These are phyloP conservation scores for Botrytis deweyae DNA, from an alignment of 2,329 filamentous ascomycete species.

Conservation along the genomic window DNA sequence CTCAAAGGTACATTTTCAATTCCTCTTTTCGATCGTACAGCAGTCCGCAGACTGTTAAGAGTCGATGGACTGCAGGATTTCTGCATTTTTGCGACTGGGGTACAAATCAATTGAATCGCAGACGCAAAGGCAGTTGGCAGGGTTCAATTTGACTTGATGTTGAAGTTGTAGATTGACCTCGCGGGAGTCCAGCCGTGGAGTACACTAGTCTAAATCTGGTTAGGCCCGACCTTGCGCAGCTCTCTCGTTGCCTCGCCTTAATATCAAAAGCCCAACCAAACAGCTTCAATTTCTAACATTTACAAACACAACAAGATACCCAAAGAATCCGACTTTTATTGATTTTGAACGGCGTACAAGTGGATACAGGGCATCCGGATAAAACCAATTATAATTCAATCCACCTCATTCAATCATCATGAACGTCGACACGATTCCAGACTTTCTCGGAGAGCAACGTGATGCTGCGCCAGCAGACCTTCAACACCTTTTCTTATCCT, in stretches of 20 bases:
- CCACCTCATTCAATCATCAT: conserved; percentile 49
- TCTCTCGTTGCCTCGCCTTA: conserved; percentile 23
- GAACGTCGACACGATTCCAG: conserved; percentile 84
- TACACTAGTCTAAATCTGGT: conserved; percentile 14
- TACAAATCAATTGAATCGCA: conserved; percentile 31
- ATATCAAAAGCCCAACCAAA: conserved; percentile 22
- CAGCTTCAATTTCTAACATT: conserved; percentile 8
- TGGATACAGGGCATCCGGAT: neutral
- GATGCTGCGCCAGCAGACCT: conserved; percentile 84
- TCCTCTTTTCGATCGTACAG: conserved; percentile 51
- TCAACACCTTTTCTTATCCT: conserved; percentile 82
- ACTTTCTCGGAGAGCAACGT: conserved; percentile 89
- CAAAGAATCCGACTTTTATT: neutral
- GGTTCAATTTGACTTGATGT: conserved; percentile 24
- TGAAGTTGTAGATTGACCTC: conserved; percentile 23
- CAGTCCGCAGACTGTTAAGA: conserved; percentile 58
- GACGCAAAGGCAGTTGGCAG: conserved; percentile 19
- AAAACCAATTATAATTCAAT: neutral
- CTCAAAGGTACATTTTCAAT: conserved; percentile 46
- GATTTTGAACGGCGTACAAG: neutral
- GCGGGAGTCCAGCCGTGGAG: conserved; percentile 21
- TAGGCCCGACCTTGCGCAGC: conserved; percentile 21
- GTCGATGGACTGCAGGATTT: conserved; percentile 43
- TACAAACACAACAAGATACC: conserved; percentile 19
- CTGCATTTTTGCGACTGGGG: conserved; percentile 40